Evolutionary conservation across 2,329 filamentous ascomycete genomes (phyloP).

Genomic region (Malbranchea cinnamomea): DNA sequence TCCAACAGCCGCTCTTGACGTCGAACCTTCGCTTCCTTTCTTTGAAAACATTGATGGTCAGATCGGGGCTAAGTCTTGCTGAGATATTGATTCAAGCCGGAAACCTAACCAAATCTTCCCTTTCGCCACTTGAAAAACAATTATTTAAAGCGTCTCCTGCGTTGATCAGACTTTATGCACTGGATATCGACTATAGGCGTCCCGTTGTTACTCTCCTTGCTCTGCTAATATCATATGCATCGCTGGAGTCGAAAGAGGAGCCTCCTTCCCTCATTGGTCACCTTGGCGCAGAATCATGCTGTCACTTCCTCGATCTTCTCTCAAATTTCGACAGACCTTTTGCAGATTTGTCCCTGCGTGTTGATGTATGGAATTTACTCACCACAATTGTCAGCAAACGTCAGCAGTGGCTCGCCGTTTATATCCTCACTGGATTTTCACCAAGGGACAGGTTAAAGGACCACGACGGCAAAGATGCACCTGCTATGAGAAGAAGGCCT

Average conservation of each 20-base stretch:
- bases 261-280: slow-evolving; percentile 90
- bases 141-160: slow-evolving; percentile 69
- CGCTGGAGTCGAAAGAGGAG: slow-evolving; percentile 48
- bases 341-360: slow-evolving; percentile 39
- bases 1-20: slow-evolving; percentile 46
- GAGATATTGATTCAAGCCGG: slow-evolving; percentile 57
- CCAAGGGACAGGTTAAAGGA: slow-evolving; percentile 58
- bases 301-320: slow-evolving; percentile 67
- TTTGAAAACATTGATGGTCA: slow-evolving; percentile 47
- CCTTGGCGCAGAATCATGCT: slow-evolving; percentile 66
- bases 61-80: slow-evolving; percentile 49
- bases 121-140: slow-evolving; percentile 56
- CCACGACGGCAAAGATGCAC: slow-evolving; percentile 32
- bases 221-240: slow-evolving; percentile 55
- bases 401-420: slow-evolving; percentile 93
- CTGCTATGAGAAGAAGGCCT: slow-evolving; percentile 41
- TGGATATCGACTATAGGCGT: slow-evolving; percentile 49
- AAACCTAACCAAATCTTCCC: slow-evolving; percentile 46
- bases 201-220: slow-evolving; percentile 57
- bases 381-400: slow-evolving; percentile 74
- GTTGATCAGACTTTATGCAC: slow-evolving; percentile 60
- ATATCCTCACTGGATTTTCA: slow-evolving; percentile 74
- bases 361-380: slow-evolving; percentile 69
- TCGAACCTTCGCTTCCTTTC: slow-evolving; percentile 42
- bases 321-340: slow-evolving; percentile 65